Evolutionary conservation across 495 filamentous ascomycete genomes (phyloP), one percentile per base, ranked within the genome.

Genomic region (Aspergillus baeticus): DNA sequence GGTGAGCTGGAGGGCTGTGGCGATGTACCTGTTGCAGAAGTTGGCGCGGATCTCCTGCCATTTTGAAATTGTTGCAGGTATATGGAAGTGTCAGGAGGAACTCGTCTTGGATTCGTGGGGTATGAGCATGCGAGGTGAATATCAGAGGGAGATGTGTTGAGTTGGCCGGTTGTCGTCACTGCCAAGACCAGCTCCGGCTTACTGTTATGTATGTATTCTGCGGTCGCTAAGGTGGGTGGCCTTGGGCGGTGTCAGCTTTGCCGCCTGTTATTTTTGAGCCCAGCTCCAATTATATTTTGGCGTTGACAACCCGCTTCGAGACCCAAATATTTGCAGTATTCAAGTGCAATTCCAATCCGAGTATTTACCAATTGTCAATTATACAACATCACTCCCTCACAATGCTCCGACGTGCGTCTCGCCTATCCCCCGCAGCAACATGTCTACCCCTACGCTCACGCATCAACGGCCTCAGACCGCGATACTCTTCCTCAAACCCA

Each of bases 1-100:
- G 54, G 54, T 51, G 57, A 44, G 21, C n/a, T 51, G 49, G 42
- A 33, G 46, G 26, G 52, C 43, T 41, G 64, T 60, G 54, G 38
- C 7, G 34, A 55, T 69, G 51, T 59, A 85, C 84, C 69, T 83
- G 79, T 64, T 82, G 81, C 31, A 87, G 70, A 5, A 84, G 71
- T 33, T 73, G 78, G 62, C 82, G 78, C 23, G 83, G 83, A 68
- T 87, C 84, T 75, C 67, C 69, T 54, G 69, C 62, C 71, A 74
- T 75, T 23, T 51, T 69, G 63, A n/a, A n/a, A n/a, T n/a, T n/a
- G n/a, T n/a, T n/a, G n/a, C n/a, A n/a, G n/a, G n/a, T n/a, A n/a
- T n/a, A n/a, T n/a, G n/a, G n/a, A n/a, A n/a, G n/a, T n/a, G n/a
- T n/a, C n/a, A n/a, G n/a, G n/a, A n/a, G n/a, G n/a, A n/a, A n/a